These are phyloP conservation scores for Pseudogymnoascus sp. DNA, from an alignment of 2,329 filamentous ascomycete genomes.

Conservation along the genomic window DNA sequence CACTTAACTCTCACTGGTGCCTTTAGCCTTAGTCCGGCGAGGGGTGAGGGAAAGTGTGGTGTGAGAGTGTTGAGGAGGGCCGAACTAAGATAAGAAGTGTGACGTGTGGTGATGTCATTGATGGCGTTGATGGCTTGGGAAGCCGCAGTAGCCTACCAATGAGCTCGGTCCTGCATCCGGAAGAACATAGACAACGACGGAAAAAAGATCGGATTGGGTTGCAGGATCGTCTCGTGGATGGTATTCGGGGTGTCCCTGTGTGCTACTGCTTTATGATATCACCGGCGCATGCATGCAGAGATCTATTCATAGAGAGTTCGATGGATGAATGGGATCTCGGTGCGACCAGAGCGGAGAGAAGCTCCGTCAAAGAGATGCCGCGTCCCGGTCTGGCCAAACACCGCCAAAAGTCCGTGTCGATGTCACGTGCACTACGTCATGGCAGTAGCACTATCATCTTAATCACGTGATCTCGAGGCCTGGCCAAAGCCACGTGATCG, in stretches of 20 bases:
- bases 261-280: not conserved
- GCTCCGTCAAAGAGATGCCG: not conserved
- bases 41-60: not conserved
- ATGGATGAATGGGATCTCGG: not conserved
- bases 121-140: constrained; percentile 1
- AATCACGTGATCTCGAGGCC: not conserved
- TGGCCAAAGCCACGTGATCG: not conserved
- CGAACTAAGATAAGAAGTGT: not conserved
- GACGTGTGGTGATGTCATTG: not conserved
- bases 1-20: not conserved
- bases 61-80: not conserved
- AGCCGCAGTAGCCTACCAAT: not conserved
- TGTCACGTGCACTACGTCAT: not conserved
- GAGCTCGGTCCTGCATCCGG: not conserved
- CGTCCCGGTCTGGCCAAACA: not conserved
- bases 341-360: not conserved
- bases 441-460: not conserved
- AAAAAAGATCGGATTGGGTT: not conserved
- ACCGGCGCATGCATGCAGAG: not conserved
- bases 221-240: not conserved
- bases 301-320: not conserved
- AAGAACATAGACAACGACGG: not conserved
- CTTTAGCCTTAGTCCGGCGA: not conserved
- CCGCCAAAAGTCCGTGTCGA: not conserved
- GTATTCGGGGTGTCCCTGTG: not conserved